phyloP scores from a whole-genome alignment of 75 land plant species.

The Azolla pinnata region DNA sequence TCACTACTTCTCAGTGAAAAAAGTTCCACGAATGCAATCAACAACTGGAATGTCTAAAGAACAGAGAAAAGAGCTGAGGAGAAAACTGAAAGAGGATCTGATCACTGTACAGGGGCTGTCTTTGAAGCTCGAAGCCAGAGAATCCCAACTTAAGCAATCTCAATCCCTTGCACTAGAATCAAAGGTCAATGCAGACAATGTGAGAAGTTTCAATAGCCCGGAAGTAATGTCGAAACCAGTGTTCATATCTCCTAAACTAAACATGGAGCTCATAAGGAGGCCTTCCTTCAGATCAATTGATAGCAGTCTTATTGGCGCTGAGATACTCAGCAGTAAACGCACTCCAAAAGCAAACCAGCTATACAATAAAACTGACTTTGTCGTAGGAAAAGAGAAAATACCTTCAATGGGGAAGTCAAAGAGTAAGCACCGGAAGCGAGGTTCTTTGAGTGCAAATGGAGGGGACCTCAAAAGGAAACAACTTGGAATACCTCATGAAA shows the following conservation, averaged over 20 bases:
- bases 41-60: constrained; percentile 36
- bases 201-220: constrained; percentile 1
- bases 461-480: constrained; percentile 18
- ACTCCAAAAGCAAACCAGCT: constrained; percentile 47
- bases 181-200: constrained; percentile 9
- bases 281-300: constrained; percentile 14
- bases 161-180: constrained; percentile 5
- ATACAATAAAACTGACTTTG: constrained; percentile 34
- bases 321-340: constrained; percentile 35
- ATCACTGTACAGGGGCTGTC: constrained; percentile 32
- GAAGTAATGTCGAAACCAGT: constrained; percentile 28
- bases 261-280: constrained; percentile 20
- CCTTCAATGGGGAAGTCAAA: constrained; percentile 34
- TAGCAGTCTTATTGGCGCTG: constrained; percentile 2
- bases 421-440: constrained; percentile 20
- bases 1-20: no score
- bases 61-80: constrained; percentile 30
- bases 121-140: constrained; percentile 32
- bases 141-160: constrained; percentile 10
- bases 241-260: constrained; percentile 13
- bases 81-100: constrained; percentile 27
- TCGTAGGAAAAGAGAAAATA: constrained; percentile 47
- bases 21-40: no score
- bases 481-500: constrained; percentile 6
- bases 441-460: constrained; percentile 8